These are phyloP conservation scores for Nothophaeocryptopus gaeumannii DNA, from an alignment of 2,329 filamentous ascomycete genomes.

Conservation along the genomic window DNA sequence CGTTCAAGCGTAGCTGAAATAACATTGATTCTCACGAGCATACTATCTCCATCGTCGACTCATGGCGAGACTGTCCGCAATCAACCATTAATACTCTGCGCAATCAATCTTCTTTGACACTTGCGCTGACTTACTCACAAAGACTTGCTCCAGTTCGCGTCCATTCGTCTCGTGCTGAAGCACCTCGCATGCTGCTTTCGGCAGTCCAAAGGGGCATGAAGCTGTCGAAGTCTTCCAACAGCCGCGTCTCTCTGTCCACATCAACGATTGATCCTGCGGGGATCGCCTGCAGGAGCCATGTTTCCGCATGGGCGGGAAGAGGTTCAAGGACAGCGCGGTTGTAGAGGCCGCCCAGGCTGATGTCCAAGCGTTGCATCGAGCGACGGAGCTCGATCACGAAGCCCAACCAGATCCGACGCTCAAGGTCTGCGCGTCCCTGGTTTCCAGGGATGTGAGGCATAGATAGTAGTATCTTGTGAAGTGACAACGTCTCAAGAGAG, in stretches of 20 bases:
- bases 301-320: slow-evolving; percentile 9
- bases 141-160: slow-evolving; percentile 6
- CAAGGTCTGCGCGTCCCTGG: not conserved
- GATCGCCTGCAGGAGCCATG: slow-evolving; percentile 21
- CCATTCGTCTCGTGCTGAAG: slow-evolving; percentile 9
- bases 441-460: too few species aligned
- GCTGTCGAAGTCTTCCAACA: slow-evolving; percentile 26
- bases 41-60: slow-evolving; percentile 19
- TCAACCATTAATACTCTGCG: too few species aligned
- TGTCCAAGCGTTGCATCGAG: slow-evolving; percentile 2
- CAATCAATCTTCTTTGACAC: too few species aligned
- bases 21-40: not conserved
- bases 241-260: slow-evolving; percentile 17
- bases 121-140: slow-evolving; percentile 8
- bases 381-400: slow-evolving; percentile 17
- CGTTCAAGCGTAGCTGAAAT: too few species aligned
- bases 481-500: too few species aligned
- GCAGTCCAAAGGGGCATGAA: slow-evolving; percentile 23
- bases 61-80: slow-evolving; percentile 15
- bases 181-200: slow-evolving; percentile 18
- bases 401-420: slow-evolving; percentile 14
- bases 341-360: slow-evolving; percentile 7
- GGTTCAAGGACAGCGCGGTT: not conserved
- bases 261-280: slow-evolving; percentile 12
- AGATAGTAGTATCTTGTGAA: too few species aligned